Evolutionary conservation across 768 basidiomycete species (phyloP), one percentile per base, ranked within the genome.

Genomic region (Melanogaster broomeanus): DNA sequence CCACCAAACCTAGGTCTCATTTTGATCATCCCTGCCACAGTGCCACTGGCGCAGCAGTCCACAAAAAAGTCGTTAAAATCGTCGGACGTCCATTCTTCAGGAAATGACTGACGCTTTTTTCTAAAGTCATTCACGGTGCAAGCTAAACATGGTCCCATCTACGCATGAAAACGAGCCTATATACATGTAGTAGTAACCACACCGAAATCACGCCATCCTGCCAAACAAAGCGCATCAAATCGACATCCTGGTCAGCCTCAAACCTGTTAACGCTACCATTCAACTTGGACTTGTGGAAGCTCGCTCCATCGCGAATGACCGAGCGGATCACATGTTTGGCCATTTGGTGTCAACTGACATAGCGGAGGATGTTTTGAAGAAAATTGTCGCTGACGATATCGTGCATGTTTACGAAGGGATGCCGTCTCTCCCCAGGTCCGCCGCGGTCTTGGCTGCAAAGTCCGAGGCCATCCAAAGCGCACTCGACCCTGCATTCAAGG

Each of bases 271-370:
- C 28, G 18, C 13, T 2, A 51, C 45, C 8, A 31, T 62, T 7
- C 21, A 38, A 4, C 24, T 41, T 27, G 56, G 58, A 38, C 47
- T 58, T 22, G 52, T 30, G 2, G 39, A 35, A 6, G 59, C 45
- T 21, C 56, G 45, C 2, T 50, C 42, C 18, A n/a, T 56, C 6
- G 33, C 45, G 13, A 12, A 55, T 2, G 59, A 62, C 38, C 56
- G 60, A 5, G 58, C 59, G 1, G 54, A 58, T 24, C 59, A 56
- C 16, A 44, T 57, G 25, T 57, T 52, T 24, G 51, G 51, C 6
- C 47, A 53, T 13, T 34, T 46, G 24, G 47, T 53, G 7, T 41
- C 51, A 6, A 47, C 51, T 2, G 42, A 25, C 6, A 9, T 57
- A 25, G 55, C 45, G 3, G 42, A 18, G 24, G 48, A 49, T 18